Evolutionary conservation across 257 asterid genomes (phyloP), one percentile per base, ranked within the genome.

Genomic region (Solanum lycopersicoides): DNA sequence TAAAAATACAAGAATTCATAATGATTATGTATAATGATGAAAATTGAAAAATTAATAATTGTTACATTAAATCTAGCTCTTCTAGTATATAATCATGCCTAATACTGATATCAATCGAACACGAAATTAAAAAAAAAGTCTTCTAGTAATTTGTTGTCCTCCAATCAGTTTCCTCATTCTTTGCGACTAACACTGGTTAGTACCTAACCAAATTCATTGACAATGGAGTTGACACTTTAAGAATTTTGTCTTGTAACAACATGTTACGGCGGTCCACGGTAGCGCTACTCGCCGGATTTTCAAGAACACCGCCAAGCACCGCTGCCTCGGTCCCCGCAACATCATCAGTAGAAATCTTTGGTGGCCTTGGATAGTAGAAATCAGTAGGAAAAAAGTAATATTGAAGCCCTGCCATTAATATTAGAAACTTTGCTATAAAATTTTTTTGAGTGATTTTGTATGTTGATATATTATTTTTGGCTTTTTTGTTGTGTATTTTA

Each of bases 361-460:
- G 72, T 65, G 92, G 87, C 86, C 83, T 92, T 3, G 95, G 94
- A 83, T 92, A 93, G 42, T 76, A 89, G 90, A 93, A 94, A 93
- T 94, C 97, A 1, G 94, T 94, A 0, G 95, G 95, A 59, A 93
- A 94, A 87, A 92, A 92, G 87, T 89, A 76, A 69, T 93, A 93
- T 83, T 90, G 94, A 92, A 93, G 91, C 84, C 94, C 93, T 37
- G 95, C 92, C 94, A 90, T 91, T 63, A 25, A 7, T 76, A 21
- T 66, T 21, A 53, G 11, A 35, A 75, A 37, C 50, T 75, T 75
- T 75, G 83, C 2, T 39, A 7, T 42, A 77, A 45, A 47, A 1
- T 28, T 32, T 20, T 23, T 84, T 5, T 85, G 35, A 34, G 50
- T 85, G 69, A 69, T 30, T 45, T 85, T 20, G 32, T 47, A 25